These are phyloP conservation scores for Suillus alpinus DNA, from an alignment of 768 basidiomycete genomes.

Conservation along the genomic window DNA sequence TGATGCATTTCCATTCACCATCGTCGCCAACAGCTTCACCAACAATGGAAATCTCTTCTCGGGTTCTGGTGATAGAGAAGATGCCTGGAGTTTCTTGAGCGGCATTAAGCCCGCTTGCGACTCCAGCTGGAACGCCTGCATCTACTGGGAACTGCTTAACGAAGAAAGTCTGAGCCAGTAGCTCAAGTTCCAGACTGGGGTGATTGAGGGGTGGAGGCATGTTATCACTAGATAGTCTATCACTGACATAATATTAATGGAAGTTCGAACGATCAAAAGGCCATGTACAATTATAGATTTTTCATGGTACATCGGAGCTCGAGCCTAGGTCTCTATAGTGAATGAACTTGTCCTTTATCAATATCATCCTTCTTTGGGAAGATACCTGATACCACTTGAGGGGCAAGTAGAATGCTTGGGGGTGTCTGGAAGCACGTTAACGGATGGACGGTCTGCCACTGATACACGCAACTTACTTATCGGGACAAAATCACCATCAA, in stretches of 20 bases:
- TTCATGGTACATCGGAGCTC: not conserved
- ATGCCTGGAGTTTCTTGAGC: conserved; percentile 32
- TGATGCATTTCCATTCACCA: conserved; percentile 55
- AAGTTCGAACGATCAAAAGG: not conserved
- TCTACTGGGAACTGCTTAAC: conserved; percentile 38
- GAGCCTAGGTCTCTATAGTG: not conserved
- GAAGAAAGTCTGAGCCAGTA: conserved; percentile 43
- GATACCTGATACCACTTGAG: conserved; percentile 58
- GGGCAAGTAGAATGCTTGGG: conserved; percentile 50
- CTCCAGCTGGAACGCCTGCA: conserved; percentile 30
- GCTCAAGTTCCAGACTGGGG: conserved; percentile 45
- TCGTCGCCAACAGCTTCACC: conserved; percentile 40
- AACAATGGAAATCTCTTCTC: conserved; percentile 62
- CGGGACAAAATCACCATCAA: conserved; percentile 61
- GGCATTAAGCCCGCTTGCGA: conserved; percentile 27
- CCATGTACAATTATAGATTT: conserved; percentile 1
- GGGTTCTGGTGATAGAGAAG: conserved; percentile 56
- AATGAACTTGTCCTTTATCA: not conserved
- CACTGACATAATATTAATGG: not conserved
- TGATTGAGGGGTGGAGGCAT: conserved; percentile 47
- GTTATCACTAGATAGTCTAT: not conserved
- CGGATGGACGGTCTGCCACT: not conserved
- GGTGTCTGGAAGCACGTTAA: conserved; percentile 39
- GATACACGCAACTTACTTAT: conserved; percentile 42
- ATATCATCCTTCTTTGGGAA: conserved; percentile 41